Conservation (phyloP, 2,329 filamentous ascomycete genomes). For the Ceratocystiopsis minuta region DNA sequence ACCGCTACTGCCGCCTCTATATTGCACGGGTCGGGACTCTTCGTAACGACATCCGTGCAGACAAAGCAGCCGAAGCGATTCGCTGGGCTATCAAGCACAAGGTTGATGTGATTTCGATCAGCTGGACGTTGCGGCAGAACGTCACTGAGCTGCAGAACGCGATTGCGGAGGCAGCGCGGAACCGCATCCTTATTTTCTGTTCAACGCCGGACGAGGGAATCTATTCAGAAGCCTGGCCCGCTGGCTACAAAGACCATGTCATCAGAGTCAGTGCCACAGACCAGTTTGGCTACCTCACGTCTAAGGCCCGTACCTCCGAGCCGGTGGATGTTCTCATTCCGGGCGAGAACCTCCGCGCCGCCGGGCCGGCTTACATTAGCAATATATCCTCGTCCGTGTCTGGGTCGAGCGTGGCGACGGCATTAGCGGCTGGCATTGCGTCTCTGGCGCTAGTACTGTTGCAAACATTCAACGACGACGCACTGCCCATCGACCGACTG, state of each 20-base stretch:
- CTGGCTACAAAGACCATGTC: constrained; percentile 6
- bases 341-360: constrained; percentile 1
- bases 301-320: constrained; percentile 8
- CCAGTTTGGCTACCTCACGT: constrained; percentile 8
- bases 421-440: constrained; percentile 14
- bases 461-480: background rate
- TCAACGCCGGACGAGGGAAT: constrained; percentile 15
- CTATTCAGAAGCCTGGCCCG: constrained; percentile 1
- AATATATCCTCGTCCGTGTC: background rate
- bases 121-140: constrained; percentile 11
- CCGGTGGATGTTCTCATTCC: constrained; percentile 1
- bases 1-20: constrained; percentile 3
- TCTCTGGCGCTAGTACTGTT: constrained; percentile 9
- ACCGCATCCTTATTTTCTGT: constrained; percentile 18
- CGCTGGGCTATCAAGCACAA: constrained; percentile 3
- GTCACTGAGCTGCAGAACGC: constrained; percentile 11
- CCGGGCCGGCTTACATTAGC: background rate
- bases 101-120: constrained; percentile 21
- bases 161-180: constrained; percentile 11
- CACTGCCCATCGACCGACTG: too few relatives aligned
- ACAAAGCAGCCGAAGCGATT: constrained; percentile 1
- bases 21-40: constrained; percentile 3
- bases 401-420: constrained; percentile 14
- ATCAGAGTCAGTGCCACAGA: constrained; percentile 15
- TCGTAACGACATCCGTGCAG: background rate